Conservation (phyloP, 1,284 basidiomycete genomes). For the Trichosporon coremiiforme region DNA sequence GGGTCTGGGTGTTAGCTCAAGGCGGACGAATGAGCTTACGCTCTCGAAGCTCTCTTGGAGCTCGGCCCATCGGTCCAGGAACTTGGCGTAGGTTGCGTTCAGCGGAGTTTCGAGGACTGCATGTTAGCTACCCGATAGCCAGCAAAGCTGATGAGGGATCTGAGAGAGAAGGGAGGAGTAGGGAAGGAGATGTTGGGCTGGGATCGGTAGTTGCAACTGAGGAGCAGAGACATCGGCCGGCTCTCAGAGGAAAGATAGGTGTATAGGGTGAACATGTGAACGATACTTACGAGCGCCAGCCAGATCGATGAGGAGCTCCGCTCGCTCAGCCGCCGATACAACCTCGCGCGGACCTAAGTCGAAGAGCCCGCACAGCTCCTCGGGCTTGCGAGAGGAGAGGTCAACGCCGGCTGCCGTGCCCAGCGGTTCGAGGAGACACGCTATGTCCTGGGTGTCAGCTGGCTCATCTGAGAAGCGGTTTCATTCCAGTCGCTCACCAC, state of each 20-base stretch:
- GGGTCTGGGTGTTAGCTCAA: neutral
- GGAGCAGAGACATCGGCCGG: neutral
- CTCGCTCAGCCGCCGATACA: neutral
- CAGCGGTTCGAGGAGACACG: constrained; percentile 9
- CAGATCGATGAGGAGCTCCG: constrained; percentile 9
- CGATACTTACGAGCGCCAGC: neutral
- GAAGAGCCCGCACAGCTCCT: neutral
- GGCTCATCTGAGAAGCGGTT: no score
- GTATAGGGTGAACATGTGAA: no score
- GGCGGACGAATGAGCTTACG: neutral
- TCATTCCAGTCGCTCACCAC: neutral
- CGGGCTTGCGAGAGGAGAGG: neutral
- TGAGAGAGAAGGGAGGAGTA: no score
- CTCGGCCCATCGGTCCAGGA: neutral
- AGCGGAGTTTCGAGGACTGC: neutral
- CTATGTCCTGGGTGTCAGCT: constrained; percentile 13
- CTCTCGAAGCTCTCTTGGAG: neutral
- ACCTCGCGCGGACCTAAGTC: neutral
- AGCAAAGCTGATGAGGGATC: neutral
- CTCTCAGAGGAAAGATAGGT: neutral
- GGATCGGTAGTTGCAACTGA: neutral
- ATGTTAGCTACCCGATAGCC: neutral
- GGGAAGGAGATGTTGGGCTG: neutral
- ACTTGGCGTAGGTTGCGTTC: neutral
- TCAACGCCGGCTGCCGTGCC: neutral